Conservation (phyloP, 2,329 filamentous ascomycete species). For the Balansia obtecta region DNA sequence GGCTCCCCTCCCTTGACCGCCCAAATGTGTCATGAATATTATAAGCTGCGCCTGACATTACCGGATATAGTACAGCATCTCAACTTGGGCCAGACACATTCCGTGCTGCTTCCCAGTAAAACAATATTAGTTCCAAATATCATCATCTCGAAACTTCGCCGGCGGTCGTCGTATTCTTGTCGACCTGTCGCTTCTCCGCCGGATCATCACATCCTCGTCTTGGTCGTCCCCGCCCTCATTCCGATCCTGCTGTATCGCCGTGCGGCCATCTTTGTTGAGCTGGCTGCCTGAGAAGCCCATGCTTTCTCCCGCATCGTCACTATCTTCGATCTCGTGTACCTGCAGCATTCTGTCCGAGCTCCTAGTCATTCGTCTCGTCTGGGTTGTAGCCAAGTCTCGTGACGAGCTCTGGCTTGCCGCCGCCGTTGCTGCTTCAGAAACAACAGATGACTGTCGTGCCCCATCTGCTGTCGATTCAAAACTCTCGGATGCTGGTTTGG, state of each 20-base stretch:
- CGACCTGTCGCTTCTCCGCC: constrained; percentile 15
- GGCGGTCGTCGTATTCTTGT: constrained; percentile 21
- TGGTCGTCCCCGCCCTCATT: constrained; percentile 11
- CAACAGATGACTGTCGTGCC: neutral
- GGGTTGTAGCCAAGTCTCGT: neutral
- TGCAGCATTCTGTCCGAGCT: constrained; percentile 2
- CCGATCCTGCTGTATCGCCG: constrained; percentile 5
- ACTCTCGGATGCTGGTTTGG: constrained; percentile 3
- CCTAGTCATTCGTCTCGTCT: neutral
- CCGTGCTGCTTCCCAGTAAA: neutral
- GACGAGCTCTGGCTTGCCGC: neutral
- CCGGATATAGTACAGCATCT: neutral
- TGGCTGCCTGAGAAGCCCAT: neutral
- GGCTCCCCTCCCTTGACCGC: no score
- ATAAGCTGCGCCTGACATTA: no score
- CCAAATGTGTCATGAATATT: no score
- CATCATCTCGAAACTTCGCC: constrained; percentile 24
- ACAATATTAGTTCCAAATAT: constrained; percentile 12
- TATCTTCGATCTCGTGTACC: constrained; percentile 17
- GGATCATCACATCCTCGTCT: constrained; percentile 19
- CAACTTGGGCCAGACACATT: neutral
- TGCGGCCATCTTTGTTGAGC: neutral
- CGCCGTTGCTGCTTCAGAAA: neutral
- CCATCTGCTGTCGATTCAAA: neutral
- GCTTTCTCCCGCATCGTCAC: constrained; percentile 12